A percentile compares a stretch with the other conserved stretches of the same genome.
phyloP scores from a whole-genome alignment of 345 rosid species.

The Gossypium bickii region DNA sequence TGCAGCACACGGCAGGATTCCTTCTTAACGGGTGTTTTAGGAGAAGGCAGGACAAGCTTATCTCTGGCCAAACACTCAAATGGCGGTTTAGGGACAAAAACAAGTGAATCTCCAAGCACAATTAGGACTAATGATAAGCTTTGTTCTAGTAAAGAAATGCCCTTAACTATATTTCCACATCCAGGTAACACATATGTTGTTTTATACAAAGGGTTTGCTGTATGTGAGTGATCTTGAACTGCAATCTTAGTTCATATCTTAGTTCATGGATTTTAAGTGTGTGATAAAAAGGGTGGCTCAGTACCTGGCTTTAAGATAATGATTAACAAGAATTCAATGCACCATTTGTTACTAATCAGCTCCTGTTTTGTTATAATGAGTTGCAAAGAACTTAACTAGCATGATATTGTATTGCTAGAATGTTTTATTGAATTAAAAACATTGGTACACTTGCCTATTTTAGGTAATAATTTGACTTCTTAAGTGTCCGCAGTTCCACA shows the following conservation, averaged over 20 bases:
- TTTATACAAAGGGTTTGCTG: neutral
- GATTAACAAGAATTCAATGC: neutral
- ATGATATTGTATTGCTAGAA: neutral
- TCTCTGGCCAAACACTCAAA: conserved; percentile 1
- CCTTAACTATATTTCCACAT: conserved; percentile 10
- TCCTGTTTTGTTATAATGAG: neutral
- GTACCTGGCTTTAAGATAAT: neutral
- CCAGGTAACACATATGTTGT: conserved; percentile 27
- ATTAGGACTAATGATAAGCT: conserved; percentile 9
- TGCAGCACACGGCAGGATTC: conserved; percentile 16
- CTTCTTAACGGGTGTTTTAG: conserved; percentile 4
- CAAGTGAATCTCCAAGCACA: conserved; percentile 11
- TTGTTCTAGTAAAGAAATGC: conserved; percentile 15
- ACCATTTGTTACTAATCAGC: neutral
- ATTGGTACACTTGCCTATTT: neutral
- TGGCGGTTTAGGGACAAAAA: conserved; percentile 18
- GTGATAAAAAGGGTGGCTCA: neutral
- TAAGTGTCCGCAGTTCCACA: no score
- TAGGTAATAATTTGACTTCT: neutral
- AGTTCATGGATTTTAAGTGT: neutral
- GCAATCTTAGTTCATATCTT: conserved; percentile 7
- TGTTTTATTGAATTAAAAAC: neutral
- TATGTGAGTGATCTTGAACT: conserved; percentile 5
- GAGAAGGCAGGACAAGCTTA: conserved; percentile 15
- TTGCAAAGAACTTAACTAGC: neutral